A percentile compares a stretch with the other conserved stretches of the same genome.
These are phyloP conservation scores for Daldinia loculata DNA, from an alignment of 495 filamentous ascomycete genomes.

Conservation along the genomic window DNA sequence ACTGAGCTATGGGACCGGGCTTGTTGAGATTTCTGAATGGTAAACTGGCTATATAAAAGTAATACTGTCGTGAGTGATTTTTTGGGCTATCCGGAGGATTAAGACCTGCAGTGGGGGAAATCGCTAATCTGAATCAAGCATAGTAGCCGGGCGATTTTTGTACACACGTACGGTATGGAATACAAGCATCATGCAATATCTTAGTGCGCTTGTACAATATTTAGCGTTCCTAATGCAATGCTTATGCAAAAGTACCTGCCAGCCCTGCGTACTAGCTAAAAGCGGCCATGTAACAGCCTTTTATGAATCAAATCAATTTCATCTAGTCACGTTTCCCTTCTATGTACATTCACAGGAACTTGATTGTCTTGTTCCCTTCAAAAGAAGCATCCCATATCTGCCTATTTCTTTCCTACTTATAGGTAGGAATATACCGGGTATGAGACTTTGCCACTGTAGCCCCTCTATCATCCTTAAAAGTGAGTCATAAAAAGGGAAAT, in stretches of 20 bases:
- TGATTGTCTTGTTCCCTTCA: slow-evolving; percentile 13
- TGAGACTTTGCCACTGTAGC: slow-evolving; percentile 30
- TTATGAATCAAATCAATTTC: background rate
- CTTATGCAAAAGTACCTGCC: slow-evolving; percentile 18
- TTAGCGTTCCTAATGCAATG: background rate
- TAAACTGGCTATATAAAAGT: too few species aligned
- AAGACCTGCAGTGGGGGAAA: background rate
- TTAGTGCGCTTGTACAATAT: slow-evolving; percentile 15
- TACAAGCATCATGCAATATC: slow-evolving; percentile 11
- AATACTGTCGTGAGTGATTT: background rate
- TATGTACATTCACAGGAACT: background rate
- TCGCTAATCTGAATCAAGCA: background rate
- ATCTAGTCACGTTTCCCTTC: slow-evolving; percentile 18
- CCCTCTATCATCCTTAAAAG: slow-evolving; percentile 1
- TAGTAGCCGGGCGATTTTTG: background rate
- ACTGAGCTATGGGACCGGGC: background rate
- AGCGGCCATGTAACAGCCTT: slow-evolving; percentile 34
- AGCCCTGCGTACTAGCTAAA: slow-evolving; percentile 12
- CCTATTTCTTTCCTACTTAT: slow-evolving; percentile 18
- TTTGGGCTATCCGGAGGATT: background rate
- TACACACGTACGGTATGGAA: background rate
- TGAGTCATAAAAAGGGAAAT: slow-evolving; percentile 8
- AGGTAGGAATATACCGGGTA: slow-evolving; percentile 7
- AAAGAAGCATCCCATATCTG: slow-evolving; percentile 22
- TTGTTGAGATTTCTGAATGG: background rate